Evolutionary conservation across 345 rosid genomes (phyloP).

Genomic region (Microcos paniculata): DNA sequence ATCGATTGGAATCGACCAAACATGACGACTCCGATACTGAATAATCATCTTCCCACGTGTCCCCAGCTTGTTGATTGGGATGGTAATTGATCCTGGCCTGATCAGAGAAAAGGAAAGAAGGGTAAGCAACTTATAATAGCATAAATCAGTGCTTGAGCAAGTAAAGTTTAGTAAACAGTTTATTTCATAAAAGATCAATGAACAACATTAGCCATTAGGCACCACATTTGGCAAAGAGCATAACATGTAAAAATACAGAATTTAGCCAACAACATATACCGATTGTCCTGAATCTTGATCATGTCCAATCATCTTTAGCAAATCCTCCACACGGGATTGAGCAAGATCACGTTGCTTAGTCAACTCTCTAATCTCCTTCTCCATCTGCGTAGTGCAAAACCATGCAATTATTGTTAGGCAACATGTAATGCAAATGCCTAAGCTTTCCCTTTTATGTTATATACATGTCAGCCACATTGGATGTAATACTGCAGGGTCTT

Average conservation of each 20-base stretch:
- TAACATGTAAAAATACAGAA: background rate
- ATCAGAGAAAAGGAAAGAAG: constrained; percentile 15
- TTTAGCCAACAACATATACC: constrained; percentile 29
- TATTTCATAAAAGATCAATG: background rate
- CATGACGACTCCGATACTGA: constrained; percentile 65
- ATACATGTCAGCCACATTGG: background rate
- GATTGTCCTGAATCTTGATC: constrained; percentile 54
- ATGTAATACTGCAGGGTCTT: background rate
- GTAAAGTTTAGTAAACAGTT: background rate
- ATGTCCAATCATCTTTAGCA: constrained; percentile 59
- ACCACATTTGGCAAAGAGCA: background rate
- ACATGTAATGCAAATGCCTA: background rate
- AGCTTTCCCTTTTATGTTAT: background rate
- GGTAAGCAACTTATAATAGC: constrained; percentile 15
- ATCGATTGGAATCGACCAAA: constrained; percentile 31
- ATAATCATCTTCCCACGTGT: constrained; percentile 65
- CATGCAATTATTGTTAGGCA: constrained; percentile 17
- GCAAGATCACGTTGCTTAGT: constrained; percentile 85
- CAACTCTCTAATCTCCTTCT: constrained; percentile 74
- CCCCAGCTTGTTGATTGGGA: constrained; percentile 34
- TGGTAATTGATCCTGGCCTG: constrained; percentile 47
- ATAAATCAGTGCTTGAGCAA: background rate
- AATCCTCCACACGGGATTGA: constrained; percentile 73
- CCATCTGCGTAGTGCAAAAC: constrained; percentile 60
- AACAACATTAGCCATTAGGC: background rate